Conservation (phyloP, 192 early-diverging fungal species). For the Radiomyces spectabilis region DNA sequence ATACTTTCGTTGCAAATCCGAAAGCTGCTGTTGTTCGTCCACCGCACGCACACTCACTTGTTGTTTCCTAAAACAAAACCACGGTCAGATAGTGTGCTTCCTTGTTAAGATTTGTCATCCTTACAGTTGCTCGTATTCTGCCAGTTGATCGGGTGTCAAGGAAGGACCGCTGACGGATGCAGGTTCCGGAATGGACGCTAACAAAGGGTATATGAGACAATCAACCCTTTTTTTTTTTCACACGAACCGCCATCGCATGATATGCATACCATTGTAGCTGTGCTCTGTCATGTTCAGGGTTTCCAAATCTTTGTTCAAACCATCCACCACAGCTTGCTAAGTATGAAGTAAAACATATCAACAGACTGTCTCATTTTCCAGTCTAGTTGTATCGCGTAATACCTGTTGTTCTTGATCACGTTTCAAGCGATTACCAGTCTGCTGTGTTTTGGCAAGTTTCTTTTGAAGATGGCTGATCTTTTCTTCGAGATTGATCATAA, state of each 20-base stretch:
- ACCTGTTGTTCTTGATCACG: slow-evolving; percentile 50
- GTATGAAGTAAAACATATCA: too few relatives aligned
- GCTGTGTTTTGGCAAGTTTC: slow-evolving; percentile 55
- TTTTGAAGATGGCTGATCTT: slow-evolving; percentile 62
- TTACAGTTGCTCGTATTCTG: slow-evolving; percentile 23
- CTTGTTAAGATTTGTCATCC: not conserved
- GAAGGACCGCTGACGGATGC: too few relatives aligned
- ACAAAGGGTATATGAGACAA: too few relatives aligned
- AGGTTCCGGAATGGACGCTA: too few relatives aligned
- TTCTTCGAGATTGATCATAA: slow-evolving; percentile 59
- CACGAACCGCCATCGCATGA: too few relatives aligned
- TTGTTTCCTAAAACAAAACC: slow-evolving; percentile 50
- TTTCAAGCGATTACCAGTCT: slow-evolving; percentile 45
- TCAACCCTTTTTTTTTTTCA: too few relatives aligned
- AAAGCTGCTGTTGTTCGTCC: slow-evolving; percentile 60
- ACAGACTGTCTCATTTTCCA: too few relatives aligned
- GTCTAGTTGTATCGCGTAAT: too few relatives aligned
- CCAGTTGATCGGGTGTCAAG: slow-evolving; percentile 18
- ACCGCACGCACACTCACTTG: slow-evolving; percentile 59
- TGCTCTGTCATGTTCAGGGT: too few relatives aligned
- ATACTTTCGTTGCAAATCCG: slow-evolving; percentile 57
- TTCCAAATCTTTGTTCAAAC: too few relatives aligned
- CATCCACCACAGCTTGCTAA: too few relatives aligned
- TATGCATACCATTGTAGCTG: too few relatives aligned
- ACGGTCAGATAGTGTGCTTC: not conserved